Evolutionary conservation across 208 protist genomes (phyloP), one percentile per base, ranked within the genome.

Genomic region (Acanthamoeba triangularis): DNA sequence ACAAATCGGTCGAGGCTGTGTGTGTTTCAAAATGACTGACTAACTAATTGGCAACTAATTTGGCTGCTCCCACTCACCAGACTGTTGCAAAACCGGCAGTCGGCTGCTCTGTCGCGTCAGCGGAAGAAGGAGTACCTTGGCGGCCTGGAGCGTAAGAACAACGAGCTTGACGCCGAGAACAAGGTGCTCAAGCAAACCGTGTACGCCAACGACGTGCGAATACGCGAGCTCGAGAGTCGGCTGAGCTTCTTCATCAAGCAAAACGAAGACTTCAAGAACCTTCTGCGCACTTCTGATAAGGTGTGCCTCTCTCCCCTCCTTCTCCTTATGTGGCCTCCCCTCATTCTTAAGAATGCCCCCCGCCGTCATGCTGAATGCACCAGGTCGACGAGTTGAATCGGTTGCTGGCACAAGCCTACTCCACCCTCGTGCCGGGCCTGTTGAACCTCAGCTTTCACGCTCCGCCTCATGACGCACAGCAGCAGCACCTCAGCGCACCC

Each of bases 111-210:
- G 6, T 82, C 65, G 23, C 59, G 90, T 3, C 90, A 94, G 90
- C 59, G 90, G 4, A 94, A 94, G 90, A 94, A 94, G 49, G 67
- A 94, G 65, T 94, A 94, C 65, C 41, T 94, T 33, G 47, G 37
- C 16, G 49, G 33, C 2, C 37, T 94, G 65, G 90, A 94, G 67
- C 30, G 67, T 3, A 35, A 44, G 47, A 65, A 59, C 49, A 82
- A 41, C 90, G 90, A 76, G n/a, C 90, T 94, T 2, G 67, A 94
- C 67, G 90, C 37, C 13, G 90, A 94, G 67, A 94, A 94, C 90
- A 94, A 94, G 59, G 59, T 92, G 16, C 85, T 92, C 56, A 92
- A 92, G 59, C 85, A 92, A 56, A 92, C 85, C 11, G 61, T 92
- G 8, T 92, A 92, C 37, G 74, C 49, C 85, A 92, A 47, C 35